Base-by-base conservation (phyloP, 208 protist species). In the Phytomonas serpens region DNA sequence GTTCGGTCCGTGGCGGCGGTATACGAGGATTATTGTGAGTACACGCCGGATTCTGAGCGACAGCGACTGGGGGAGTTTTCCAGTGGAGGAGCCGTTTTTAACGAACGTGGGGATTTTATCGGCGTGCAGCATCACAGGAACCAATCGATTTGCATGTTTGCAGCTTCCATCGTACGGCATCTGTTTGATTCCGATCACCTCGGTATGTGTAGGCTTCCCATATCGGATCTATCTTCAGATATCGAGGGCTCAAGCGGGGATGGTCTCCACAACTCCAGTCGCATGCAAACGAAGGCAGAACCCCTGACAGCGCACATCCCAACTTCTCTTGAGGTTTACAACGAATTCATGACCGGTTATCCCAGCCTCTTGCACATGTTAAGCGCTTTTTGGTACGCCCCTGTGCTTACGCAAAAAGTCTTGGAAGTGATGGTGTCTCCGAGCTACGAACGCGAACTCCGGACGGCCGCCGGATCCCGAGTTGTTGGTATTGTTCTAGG, bases 61-160 rank as follows among this genome's bases (percentile, higher is more conserved):
- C 63, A 65, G 27, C 31, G 71, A 66, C 34, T 33, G 47, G 7
- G 81, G 4, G 40, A 88, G 64, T 78, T 72, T 67, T 86, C 82
- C 72, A 96, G 91, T 67, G 91, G 91, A 34, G 91, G 91, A 0
- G 74, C 86, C 27, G 88, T 93, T 51, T 96, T 96, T 77, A 81
- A 89, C 69, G 77, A 73, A 51, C 72, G 81, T 9, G 91, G 91
- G n/a, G 81, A 93, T 74, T 93, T 96, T 81, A 78, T 96, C 33
- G 91, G 88, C 9, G 42, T 96, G 47, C 91, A 96, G 68, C 91
- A 96, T 73, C 83, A 89, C 64, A 51, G 40, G n/a, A 84, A 72
- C 31, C 78, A 89, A 68, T 77, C 85, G 61, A 81, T 91, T 38
- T 86, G 82, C 69, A 73, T 96, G 34, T 75, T 86, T 65, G 87